These are phyloP conservation scores for Cryptosporidium sp. DNA, from an alignment of 169 alveolate genomes.

Conservation along the genomic window DNA sequence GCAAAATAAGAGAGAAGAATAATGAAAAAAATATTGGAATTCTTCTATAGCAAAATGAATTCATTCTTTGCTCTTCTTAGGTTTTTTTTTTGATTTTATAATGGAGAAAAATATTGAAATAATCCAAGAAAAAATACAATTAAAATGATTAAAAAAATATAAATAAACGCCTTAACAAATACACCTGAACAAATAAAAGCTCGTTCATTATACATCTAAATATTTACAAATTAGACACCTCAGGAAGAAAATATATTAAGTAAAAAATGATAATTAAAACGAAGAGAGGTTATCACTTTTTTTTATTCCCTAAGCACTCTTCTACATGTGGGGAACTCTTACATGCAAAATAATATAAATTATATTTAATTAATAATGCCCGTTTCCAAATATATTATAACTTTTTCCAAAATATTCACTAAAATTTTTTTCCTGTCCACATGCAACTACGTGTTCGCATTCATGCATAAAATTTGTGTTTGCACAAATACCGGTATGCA, in stretches of 20 bases:
- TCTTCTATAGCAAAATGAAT: background rate
- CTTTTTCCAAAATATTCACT: background rate
- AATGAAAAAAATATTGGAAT: constrained; percentile 41
- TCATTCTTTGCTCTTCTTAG: background rate
- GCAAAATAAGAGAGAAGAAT: constrained; percentile 21
- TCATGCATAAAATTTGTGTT: background rate
- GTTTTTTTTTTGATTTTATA: background rate
- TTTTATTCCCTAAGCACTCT: background rate
- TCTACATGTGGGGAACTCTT: background rate
- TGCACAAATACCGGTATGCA: background rate
- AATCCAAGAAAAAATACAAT: background rate
- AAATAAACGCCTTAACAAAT: too few relatives aligned
- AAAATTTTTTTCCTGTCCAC: background rate
- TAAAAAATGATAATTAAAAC: background rate
- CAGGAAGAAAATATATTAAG: background rate
- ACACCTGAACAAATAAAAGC: background rate
- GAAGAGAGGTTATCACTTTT: background rate
- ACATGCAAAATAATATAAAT: background rate
- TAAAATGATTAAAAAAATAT: background rate
- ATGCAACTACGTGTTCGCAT: constrained; percentile 7
- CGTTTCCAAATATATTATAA: background rate
- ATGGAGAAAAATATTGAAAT: background rate
- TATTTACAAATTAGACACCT: background rate
- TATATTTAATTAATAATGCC: background rate
- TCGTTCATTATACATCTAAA: background rate